phyloP scores from a whole-genome alignment of 805 yeast species.

The Yueomyces sp. region DNA sequence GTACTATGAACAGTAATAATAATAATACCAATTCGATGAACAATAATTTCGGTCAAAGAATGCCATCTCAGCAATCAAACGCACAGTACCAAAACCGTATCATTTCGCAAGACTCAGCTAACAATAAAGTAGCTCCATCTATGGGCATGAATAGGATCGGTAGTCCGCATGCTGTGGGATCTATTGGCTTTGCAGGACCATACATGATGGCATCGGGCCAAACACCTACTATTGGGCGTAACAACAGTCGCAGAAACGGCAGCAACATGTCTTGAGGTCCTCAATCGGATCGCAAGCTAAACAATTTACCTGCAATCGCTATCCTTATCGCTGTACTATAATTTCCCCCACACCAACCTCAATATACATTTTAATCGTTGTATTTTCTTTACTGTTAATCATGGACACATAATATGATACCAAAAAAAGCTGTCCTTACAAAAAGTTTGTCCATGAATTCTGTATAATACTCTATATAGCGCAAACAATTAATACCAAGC shows the following conservation, averaged over 20 bases:
- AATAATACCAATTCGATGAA: neutral
- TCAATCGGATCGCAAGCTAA: too few relatives aligned
- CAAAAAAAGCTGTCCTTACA: too few relatives aligned
- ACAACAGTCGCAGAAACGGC: slow-evolving; percentile 3
- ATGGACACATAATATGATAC: too few relatives aligned
- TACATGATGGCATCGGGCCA: slow-evolving; percentile 53
- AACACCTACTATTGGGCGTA: slow-evolving; percentile 31
- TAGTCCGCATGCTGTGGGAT: slow-evolving; percentile 6
- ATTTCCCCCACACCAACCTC: too few relatives aligned
- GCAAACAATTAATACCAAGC: too few relatives aligned
- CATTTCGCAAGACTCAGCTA: neutral
- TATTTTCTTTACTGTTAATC: too few relatives aligned
- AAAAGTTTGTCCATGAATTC: too few relatives aligned
- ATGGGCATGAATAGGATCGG: neutral
- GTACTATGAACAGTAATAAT: neutral
- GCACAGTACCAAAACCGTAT: neutral
- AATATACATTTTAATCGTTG: too few relatives aligned
- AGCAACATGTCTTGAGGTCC: neutral
- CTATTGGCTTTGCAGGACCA: slow-evolving; percentile 51
- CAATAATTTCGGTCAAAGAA: neutral
- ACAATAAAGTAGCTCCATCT: neutral
- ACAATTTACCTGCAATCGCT: too few relatives aligned
- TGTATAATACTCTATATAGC: too few relatives aligned
- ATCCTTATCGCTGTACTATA: too few relatives aligned
- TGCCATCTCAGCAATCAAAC: neutral